Conservation (phyloP, 108 stramenopile species). For the Epithemia pelagica region DNA sequence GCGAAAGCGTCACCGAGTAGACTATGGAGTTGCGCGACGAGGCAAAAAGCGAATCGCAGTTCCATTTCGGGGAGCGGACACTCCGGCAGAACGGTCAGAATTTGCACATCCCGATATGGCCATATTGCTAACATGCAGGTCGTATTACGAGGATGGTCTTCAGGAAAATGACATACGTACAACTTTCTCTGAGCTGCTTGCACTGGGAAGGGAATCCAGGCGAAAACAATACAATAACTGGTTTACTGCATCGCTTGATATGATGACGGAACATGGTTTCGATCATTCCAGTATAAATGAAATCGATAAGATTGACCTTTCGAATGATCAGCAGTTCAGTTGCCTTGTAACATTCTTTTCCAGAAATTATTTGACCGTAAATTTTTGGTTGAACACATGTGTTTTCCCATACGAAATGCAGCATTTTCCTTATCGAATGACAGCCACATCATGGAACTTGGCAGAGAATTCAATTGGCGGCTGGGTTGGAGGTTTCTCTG, state of each 20-base stretch:
- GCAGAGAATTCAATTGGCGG: neutral
- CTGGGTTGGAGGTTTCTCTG: neutral
- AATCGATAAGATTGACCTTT: conserved; percentile 35
- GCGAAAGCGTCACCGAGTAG: conserved; percentile 36
- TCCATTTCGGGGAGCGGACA: conserved; percentile 38
- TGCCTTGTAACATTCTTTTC: conserved; percentile 12
- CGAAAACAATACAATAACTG: conserved; percentile 31
- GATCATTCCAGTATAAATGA: conserved; percentile 14
- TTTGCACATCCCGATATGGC: conserved; percentile 45
- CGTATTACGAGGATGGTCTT: conserved; percentile 47
- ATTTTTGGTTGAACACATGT: conserved; percentile 39
- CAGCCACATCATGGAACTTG: neutral
- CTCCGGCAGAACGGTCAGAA: conserved; percentile 33
- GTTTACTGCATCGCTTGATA: conserved; percentile 10
- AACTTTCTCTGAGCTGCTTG: conserved; percentile 21
- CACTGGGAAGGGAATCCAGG: conserved; percentile 25
- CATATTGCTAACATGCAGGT: conserved; percentile 32
- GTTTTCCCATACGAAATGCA: conserved; percentile 39
- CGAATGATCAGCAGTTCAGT: conserved; percentile 25
- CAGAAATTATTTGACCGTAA: conserved; percentile 24
- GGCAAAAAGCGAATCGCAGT: conserved; percentile 33
- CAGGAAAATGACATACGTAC: conserved; percentile 16
- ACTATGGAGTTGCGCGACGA: conserved; percentile 27
- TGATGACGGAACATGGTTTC: neutral
- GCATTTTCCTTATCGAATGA: conserved; percentile 12